Conservation (phyloP, 2,329 filamentous ascomycete genomes). For the Rhynchosporium secalis region DNA sequence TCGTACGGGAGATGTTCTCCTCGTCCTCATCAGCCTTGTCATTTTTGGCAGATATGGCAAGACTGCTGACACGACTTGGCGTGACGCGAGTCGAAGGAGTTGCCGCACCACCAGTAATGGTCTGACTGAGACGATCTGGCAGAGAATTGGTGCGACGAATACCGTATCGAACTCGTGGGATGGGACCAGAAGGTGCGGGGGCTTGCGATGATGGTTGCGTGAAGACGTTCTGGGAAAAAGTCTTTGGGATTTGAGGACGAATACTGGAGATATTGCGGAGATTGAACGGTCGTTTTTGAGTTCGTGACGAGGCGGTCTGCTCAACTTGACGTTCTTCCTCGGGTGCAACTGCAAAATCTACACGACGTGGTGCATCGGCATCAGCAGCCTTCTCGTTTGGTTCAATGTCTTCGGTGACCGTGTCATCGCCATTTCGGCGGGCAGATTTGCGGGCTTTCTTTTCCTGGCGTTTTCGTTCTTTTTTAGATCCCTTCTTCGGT, state of each 20-base stretch:
- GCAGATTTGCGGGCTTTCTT: constrained; percentile 31
- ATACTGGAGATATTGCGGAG: constrained; percentile 55
- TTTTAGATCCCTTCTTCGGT: constrained; percentile 41
- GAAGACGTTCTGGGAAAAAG: constrained; percentile 72
- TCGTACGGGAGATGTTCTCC: constrained; percentile 53
- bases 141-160: constrained; percentile 74
- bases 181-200: constrained; percentile 42
- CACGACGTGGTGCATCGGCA: constrained; percentile 51
- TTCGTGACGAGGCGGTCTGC: constrained; percentile 31
- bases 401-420: constrained; percentile 30
- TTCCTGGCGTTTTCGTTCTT: constrained; percentile 37
- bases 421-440: constrained; percentile 28
- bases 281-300: constrained; percentile 51
- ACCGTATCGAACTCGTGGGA: constrained; percentile 60
- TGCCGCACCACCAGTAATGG: constrained; percentile 15
- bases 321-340: constrained; percentile 37
- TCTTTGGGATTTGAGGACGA: constrained; percentile 61
- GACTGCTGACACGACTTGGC: constrained; percentile 29
- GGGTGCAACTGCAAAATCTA: constrained; percentile 56
- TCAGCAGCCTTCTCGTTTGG: constrained; percentile 29
- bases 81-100: constrained; percentile 18
- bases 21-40: constrained; percentile 40
- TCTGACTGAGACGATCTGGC: constrained; percentile 63
- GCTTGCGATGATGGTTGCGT: constrained; percentile 45
- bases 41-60: constrained; percentile 33